Percentiles rank a stretch among this genome's conserved stretches.
Evolutionary conservation across 495 filamentous ascomycete species (phyloP).

Genomic region (Trichoderma parareesei): DNA sequence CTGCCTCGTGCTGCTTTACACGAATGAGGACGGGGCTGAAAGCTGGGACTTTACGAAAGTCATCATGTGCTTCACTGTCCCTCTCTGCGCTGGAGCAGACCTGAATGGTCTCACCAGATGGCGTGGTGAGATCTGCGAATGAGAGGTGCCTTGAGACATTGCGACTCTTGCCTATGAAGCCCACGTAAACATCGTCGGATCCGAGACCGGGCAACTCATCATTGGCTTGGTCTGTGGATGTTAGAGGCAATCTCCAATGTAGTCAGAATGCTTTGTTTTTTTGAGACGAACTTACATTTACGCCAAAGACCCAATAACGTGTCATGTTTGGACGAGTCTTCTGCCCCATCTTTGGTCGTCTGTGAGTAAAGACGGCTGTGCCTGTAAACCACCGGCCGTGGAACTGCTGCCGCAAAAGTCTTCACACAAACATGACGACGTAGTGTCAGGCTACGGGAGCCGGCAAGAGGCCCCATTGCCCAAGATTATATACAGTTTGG

Average conservation of each 20-base stretch:
- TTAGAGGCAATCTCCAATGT: background rate
- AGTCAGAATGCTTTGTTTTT: background rate
- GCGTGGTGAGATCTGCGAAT: slow-evolving; percentile 12
- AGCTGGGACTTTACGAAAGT: slow-evolving; percentile 26
- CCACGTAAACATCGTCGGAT: slow-evolving; percentile 4
- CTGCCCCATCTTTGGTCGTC: background rate
- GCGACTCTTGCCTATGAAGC: slow-evolving; percentile 13
- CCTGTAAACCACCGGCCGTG: background rate
- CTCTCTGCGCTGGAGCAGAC: slow-evolving; percentile 26
- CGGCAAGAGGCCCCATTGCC: slow-evolving; percentile 5
- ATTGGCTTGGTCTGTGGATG: background rate
- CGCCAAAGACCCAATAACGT: background rate
- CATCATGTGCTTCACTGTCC: slow-evolving; percentile 16
- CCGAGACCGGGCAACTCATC: background rate
- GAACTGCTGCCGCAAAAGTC: background rate
- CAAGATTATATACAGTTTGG: background rate
- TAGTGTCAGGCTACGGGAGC: slow-evolving; percentile 3
- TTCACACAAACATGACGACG: background rate
- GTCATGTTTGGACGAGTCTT: background rate
- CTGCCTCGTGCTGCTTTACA: background rate
- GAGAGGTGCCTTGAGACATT: slow-evolving; percentile 11
- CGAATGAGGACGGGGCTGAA: slow-evolving; percentile 32
- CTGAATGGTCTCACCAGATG: slow-evolving; percentile 21
- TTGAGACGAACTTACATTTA: background rate
- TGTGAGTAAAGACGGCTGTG: slow-evolving; percentile 2